These are phyloP conservation scores for Collybia mongolica DNA, from an alignment of 768 basidiomycete species.

Conservation along the genomic window DNA sequence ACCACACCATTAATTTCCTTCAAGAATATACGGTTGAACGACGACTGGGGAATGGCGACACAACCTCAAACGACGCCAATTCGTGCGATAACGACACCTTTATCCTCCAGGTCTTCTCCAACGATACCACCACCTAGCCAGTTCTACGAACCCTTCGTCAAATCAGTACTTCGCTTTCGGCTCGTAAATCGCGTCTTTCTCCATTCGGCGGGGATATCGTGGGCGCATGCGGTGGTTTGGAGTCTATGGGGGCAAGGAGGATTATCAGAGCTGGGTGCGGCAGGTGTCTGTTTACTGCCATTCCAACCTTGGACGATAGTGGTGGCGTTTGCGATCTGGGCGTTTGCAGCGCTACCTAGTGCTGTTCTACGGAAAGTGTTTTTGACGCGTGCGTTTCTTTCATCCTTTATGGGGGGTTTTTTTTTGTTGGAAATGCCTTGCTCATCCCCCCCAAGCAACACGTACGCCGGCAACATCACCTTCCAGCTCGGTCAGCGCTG, in stretches of 20 bases:
- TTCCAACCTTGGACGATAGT: constrained; percentile 44
- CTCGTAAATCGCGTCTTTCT: constrained; percentile 54
- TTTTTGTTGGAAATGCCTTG: neutral
- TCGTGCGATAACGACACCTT: constrained; percentile 46
- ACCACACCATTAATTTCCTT: too few relatives aligned
- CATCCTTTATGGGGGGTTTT: too few relatives aligned
- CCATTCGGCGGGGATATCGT: constrained; percentile 47
- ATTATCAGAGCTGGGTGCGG: constrained; percentile 23
- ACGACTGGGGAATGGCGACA: constrained; percentile 2
- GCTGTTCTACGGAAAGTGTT: constrained; percentile 57
- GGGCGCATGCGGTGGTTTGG: constrained; percentile 39
- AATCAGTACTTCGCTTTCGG: constrained; percentile 58
- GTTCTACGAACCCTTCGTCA: constrained; percentile 65
- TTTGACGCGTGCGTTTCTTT: constrained; percentile 49
- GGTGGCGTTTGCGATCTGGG: constrained; percentile 45
- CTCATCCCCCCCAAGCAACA: constrained; percentile 30
- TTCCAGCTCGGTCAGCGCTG: constrained; percentile 40
- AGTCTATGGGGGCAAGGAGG: constrained; percentile 44
- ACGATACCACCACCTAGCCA: constrained; percentile 56
- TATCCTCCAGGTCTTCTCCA: constrained; percentile 49
- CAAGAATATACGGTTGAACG: too few relatives aligned
- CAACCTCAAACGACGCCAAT: constrained; percentile 33
- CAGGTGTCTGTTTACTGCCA: constrained; percentile 30
- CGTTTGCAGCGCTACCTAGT: constrained; percentile 52
- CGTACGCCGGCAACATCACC: constrained; percentile 53